Conservation (phyloP, 208 protist species). For the Eutreptiella sp. region DNA sequence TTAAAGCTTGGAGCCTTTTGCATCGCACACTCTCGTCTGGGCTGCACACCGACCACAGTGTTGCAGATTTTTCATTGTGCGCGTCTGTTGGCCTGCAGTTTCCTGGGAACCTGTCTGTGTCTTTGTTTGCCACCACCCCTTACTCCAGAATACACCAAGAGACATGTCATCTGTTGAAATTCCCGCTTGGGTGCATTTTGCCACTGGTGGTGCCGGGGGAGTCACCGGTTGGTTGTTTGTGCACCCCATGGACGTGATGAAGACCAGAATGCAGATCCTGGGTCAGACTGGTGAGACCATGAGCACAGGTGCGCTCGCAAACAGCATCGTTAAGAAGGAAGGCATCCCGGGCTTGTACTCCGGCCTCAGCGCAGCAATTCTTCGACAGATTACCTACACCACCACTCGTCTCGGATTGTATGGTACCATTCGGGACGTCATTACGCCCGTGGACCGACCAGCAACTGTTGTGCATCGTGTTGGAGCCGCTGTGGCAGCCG, state of each 20-base stretch:
- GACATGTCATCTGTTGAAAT: too few species aligned
- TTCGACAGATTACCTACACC: slow-evolving; percentile 69
- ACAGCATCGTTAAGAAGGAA: slow-evolving; percentile 37
- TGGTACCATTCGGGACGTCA: slow-evolving; percentile 68
- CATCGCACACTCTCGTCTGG: too few species aligned
- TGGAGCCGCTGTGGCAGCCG: slow-evolving; percentile 58
- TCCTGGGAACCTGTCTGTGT: too few species aligned
- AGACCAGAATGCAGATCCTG: slow-evolving; percentile 71
- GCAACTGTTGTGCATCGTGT: slow-evolving; percentile 62
- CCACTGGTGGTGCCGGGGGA: slow-evolving; percentile 63
- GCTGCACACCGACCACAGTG: too few species aligned
- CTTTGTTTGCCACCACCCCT: too few species aligned
- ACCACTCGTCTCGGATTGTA: slow-evolving; percentile 75
- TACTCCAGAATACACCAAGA: too few species aligned
- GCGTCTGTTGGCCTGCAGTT: too few species aligned
- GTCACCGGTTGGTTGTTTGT: slow-evolving; percentile 77
- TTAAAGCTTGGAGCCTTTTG: too few species aligned
- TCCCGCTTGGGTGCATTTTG: too few species aligned
- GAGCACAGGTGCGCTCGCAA: too few species aligned
- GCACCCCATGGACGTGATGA: slow-evolving; percentile 87
- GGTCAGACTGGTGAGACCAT: not conserved
- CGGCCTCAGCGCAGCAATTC: slow-evolving; percentile 59
- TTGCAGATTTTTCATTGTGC: too few species aligned
- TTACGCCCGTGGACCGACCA: slow-evolving; percentile 46
- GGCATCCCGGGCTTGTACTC: slow-evolving; percentile 56